phyloP scores from a whole-genome alignment of 768 basidiomycete species.

The Podaxis rugospora region DNA sequence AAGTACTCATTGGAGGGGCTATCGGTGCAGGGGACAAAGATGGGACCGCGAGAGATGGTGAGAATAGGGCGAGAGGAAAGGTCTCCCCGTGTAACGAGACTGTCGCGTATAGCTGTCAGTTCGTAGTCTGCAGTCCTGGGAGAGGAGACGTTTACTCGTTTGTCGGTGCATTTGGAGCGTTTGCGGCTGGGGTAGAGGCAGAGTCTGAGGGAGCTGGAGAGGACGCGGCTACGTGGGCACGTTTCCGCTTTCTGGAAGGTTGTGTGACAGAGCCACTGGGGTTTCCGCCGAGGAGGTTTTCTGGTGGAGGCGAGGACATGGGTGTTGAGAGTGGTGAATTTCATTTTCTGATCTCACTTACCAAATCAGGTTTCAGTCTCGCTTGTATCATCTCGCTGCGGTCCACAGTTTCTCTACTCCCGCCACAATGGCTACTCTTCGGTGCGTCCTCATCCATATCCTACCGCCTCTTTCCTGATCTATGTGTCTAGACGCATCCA shows the following conservation, averaged over 20 bases:
- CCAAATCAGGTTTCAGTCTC: constrained; percentile 4
- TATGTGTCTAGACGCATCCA: constrained; percentile 58
- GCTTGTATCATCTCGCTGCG: not conserved
- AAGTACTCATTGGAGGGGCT: constrained; percentile 43
- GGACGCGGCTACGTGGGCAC: constrained; percentile 38
- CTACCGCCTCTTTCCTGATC: constrained; percentile 17
- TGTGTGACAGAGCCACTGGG: constrained; percentile 29
- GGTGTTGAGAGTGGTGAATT: not conserved
- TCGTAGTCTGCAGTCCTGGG: not conserved
- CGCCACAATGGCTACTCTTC: constrained; percentile 34
- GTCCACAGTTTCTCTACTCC: not conserved
- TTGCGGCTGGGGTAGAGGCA: constrained; percentile 26
- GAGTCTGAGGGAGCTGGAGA: constrained; percentile 61
- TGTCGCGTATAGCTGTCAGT: constrained; percentile 24
- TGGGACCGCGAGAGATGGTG: constrained; percentile 69
- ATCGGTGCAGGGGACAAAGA: constrained; percentile 57
- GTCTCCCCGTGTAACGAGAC: constrained; percentile 64
- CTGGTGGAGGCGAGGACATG: constrained; percentile 12
- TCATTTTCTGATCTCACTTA: not conserved
- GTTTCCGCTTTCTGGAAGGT: constrained; percentile 53
- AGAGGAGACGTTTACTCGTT: constrained; percentile 1
- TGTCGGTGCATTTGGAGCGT: constrained; percentile 18
- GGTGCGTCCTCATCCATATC: constrained; percentile 24
- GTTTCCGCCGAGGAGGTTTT: constrained; percentile 7
- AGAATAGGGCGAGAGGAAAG: constrained; percentile 67